Conservation (phyloP, 768 basidiomycete genomes). For the Pleurotus ostreatus region DNA sequence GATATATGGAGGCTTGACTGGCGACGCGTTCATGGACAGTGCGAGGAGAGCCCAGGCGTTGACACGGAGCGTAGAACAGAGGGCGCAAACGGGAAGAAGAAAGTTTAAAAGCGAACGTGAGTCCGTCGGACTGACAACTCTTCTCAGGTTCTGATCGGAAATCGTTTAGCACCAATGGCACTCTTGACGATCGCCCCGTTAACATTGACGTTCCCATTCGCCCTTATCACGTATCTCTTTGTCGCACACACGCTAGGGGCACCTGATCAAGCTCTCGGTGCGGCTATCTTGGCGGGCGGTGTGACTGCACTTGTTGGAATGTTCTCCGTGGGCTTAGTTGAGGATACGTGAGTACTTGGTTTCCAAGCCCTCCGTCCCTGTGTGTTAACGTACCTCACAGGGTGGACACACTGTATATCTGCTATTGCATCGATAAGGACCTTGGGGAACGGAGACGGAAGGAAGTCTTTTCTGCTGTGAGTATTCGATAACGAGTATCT, state of each 20-base stretch:
- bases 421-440: slow-evolving; percentile 48
- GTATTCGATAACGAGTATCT: slow-evolving; percentile 14
- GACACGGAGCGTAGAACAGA: slow-evolving; percentile 27
- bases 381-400: slow-evolving; percentile 17
- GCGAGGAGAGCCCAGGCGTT: slow-evolving; percentile 48
- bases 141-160: slow-evolving; percentile 2
- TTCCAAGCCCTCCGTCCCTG: background rate
- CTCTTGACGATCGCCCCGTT: slow-evolving; percentile 75
- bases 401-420: slow-evolving; percentile 42
- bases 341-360: slow-evolving; percentile 46
- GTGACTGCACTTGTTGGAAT: slow-evolving; percentile 79
- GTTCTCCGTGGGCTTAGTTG: slow-evolving; percentile 79
- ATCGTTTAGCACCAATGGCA: slow-evolving; percentile 52
- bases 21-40: slow-evolving; percentile 60
- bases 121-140: slow-evolving; percentile 15
- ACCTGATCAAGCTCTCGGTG: slow-evolving; percentile 70
- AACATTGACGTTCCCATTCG: slow-evolving; percentile 78
- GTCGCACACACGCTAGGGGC: slow-evolving; percentile 76
- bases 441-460: slow-evolving; percentile 33
- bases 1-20: slow-evolving; percentile 73
- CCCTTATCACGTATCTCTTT: slow-evolving; percentile 80
- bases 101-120: slow-evolving; percentile 58
- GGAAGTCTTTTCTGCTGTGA: slow-evolving; percentile 37
- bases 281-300: slow-evolving; percentile 71
- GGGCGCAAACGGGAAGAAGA: slow-evolving; percentile 33